phyloP scores from a whole-genome alignment of 345 rosid genomes.

The Tarenaya hassleriana region DNA sequence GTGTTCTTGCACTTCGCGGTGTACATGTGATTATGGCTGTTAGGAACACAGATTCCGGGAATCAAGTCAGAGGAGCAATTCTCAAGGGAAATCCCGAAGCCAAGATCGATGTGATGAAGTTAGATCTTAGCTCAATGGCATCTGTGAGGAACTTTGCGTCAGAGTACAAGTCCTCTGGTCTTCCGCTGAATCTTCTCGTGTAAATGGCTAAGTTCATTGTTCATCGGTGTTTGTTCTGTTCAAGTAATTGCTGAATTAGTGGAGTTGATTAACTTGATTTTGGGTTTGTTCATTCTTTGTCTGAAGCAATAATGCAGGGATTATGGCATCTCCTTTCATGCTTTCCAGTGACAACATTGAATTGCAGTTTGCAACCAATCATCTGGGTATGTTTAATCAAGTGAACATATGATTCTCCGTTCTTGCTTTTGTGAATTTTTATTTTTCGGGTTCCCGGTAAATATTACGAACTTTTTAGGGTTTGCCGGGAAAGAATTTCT shows the following conservation, averaged over 20 bases:
- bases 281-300: no score
- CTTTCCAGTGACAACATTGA: constrained; percentile 52
- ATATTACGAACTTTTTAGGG: no score
- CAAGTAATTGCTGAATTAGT: not conserved
- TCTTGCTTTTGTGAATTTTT: not conserved
- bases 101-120: constrained; percentile 62
- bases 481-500: no score
- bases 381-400: constrained; percentile 35
- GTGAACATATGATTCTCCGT: not conserved
- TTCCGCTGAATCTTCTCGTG: constrained; percentile 59
- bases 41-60: constrained; percentile 53
- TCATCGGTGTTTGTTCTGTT: no score
- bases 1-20: constrained; percentile 77
- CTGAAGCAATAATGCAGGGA: constrained; percentile 40
- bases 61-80: constrained; percentile 49
- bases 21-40: constrained; percentile 65
- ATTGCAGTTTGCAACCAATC: constrained; percentile 52
- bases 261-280: not conserved
- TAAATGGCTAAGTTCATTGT: constrained; percentile 17
- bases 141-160: constrained; percentile 60
- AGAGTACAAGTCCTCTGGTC: constrained; percentile 44
- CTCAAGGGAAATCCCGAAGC: constrained; percentile 47
- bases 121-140: constrained; percentile 69
- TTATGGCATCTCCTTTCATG: constrained; percentile 37
- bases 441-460: no score